phyloP scores from a whole-genome alignment of 768 basidiomycete species.

The Lentinula aciculospora region DNA sequence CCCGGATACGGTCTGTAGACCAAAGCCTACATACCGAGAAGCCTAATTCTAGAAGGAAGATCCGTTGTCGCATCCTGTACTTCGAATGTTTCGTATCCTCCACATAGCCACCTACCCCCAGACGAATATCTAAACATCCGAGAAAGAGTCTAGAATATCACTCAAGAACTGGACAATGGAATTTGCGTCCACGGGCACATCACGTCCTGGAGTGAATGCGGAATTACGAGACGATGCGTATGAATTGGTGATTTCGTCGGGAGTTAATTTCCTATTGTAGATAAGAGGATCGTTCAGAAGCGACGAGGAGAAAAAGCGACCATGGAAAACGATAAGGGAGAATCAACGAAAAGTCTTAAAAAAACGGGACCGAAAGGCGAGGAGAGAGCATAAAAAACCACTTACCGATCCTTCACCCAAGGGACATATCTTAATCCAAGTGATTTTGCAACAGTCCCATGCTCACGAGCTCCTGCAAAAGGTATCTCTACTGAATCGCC shows the following conservation, averaged over 20 bases:
- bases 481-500: conserved; percentile 56
- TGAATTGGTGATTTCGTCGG: conserved; percentile 10
- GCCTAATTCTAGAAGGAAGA: too few species aligned
- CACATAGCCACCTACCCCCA: too few species aligned
- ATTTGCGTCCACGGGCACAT: conserved; percentile 32
- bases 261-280: conserved; percentile 27
- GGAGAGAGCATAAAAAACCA: neutral
- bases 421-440: conserved; percentile 54
- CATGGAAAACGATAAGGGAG: too few species aligned
- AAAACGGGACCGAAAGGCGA: too few species aligned
- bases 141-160: conserved; percentile 11
- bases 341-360: too few species aligned
- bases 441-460: conserved; percentile 48
- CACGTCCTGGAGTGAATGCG: conserved; percentile 13
- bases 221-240: conserved; percentile 25
- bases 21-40: too few species aligned
- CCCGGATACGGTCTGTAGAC: too few species aligned
- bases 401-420: conserved; percentile 38
- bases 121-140: neutral
- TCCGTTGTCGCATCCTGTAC: too few species aligned
- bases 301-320: neutral
- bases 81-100: too few species aligned
- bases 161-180: conserved; percentile 35
- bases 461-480: conserved; percentile 57
- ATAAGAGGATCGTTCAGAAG: neutral